A percentile compares a stretch with the other conserved stretches of the same genome.
These are phyloP conservation scores for Penstemon newberryi DNA, from an alignment of 257 asterid genomes.

Conservation along the genomic window DNA sequence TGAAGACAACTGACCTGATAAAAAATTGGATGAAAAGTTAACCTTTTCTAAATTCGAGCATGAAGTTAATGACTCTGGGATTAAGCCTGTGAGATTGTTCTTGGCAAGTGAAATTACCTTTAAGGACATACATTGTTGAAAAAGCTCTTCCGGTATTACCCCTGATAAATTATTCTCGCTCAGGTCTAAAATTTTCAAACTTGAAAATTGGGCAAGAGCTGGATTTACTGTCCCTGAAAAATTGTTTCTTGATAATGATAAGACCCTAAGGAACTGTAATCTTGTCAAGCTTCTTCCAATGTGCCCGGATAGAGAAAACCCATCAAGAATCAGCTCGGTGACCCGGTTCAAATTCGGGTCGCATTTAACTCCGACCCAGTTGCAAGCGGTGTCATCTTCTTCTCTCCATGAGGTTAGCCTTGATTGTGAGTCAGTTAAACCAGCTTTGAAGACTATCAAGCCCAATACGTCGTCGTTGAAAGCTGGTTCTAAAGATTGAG, in stretches of 20 bases:
- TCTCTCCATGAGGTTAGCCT: constrained; percentile 72
- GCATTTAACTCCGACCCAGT: constrained; percentile 72
- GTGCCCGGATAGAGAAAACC: constrained; percentile 70
- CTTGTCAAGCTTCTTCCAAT: constrained; percentile 59
- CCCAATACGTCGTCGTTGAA: constrained; percentile 89
- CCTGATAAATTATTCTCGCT: constrained; percentile 60
- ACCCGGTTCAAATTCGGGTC: constrained; percentile 56
- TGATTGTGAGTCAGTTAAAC: constrained; percentile 58
- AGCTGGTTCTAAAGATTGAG: constrained; percentile 49
- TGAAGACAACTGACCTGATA: constrained; percentile 59
- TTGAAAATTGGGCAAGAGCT: constrained; percentile 46
- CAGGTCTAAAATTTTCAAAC: constrained; percentile 54
- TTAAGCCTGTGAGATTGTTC: constrained; percentile 63
- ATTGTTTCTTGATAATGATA: constrained; percentile 64
- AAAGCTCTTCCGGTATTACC: constrained; percentile 53
- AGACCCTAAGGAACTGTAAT: constrained; percentile 44
- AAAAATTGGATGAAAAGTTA: constrained; percentile 60
- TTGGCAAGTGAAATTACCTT: constrained; percentile 61
- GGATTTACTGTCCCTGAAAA: constrained; percentile 64
- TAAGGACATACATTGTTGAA: constrained; percentile 59
- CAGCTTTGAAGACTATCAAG: constrained; percentile 72
- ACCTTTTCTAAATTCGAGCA: constrained; percentile 56
- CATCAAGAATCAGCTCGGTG: constrained; percentile 55
- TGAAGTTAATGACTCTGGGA: constrained; percentile 56
- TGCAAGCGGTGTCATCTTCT: constrained; percentile 68